Base-by-base conservation (phyloP, 2,329 filamentous ascomycete species). In the Phaeosphaeria sp. region DNA sequence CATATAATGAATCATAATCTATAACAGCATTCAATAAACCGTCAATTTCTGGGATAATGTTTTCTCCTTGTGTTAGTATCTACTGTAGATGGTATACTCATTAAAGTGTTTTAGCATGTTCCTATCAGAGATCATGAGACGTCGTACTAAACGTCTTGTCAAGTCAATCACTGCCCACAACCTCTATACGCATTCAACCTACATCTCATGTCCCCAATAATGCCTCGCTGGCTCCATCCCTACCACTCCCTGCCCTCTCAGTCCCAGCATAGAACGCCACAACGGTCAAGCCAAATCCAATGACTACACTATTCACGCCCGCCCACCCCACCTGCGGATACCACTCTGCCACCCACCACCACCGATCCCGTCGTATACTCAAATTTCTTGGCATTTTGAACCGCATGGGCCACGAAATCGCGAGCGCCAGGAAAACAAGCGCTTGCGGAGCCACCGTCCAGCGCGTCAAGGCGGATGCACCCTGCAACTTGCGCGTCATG, bases 241-340 rank as follows among this genome's bases (percentile, higher is more conserved):
- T 9, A 27, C 9, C 9, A 27, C 25, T 27, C 13, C 11, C 30
- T 36, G 6, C 18, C 47, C 51, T 41, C 25, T 27, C 23, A 53
- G 25, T 18, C 18, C 17, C 43, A 53, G 51, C 51, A 47, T 15
- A 36, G 3, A 36, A 54, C 44, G 48, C 20, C 42, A 47, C 25
- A 44, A 53, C 27, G n/a, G 21, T 42, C 42, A 46, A 33, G 6
- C 52, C 44, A 22, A 54, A 15, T 21, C 44, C 52, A 49, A 49
- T n/a, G n/a, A 49, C 36, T 18, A 30, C 44, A 49, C 21, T 54
- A 25, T 54, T 54, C 9, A 54, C n/a, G 20, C 44, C 49, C 36
- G 44, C 48, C 52, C 52, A 54, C 25, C 52, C 52, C 33, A 54
- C 44, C 49, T 49, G 52, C 9, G 52, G 52, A 54, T 54, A 49